Evolutionary conservation across 371 early-diverging fungal species (phyloP).

Genomic region (Batrachochytrium dendrobatidis): DNA sequence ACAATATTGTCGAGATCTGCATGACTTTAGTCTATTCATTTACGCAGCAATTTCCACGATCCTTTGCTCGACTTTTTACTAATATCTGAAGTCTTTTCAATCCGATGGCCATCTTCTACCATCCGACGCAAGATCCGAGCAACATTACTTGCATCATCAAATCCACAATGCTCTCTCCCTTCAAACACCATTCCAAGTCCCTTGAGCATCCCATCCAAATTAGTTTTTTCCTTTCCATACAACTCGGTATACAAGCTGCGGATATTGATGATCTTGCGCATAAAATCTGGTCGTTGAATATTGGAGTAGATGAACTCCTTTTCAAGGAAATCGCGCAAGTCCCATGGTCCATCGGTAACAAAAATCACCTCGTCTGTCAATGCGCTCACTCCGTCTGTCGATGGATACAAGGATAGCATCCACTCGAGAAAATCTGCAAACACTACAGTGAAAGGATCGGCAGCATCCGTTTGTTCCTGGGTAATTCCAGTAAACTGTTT

Average conservation of each 20-base stretch:
- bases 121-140: conserved; percentile 31
- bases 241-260: conserved; percentile 27
- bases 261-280: conserved; percentile 26
- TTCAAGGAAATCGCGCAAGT: conserved; percentile 69
- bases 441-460: conserved; percentile 56
- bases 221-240: conserved; percentile 41
- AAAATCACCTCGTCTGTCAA: conserved; percentile 19
- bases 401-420: conserved; percentile 12
- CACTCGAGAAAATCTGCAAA: conserved; percentile 37
- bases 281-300: conserved; percentile 37
- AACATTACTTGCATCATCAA: conserved; percentile 65
- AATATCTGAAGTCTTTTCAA: background rate
- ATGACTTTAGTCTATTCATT: too few relatives aligned
- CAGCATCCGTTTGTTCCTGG: conserved; percentile 49
- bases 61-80: background rate
- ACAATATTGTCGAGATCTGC: too few relatives aligned
- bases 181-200: conserved; percentile 51
- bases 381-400: conserved; percentile 13
- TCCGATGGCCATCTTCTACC: conserved; percentile 28
- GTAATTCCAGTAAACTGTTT: conserved; percentile 62
- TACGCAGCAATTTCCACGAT: background rate
- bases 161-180: conserved; percentile 70
- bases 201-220: conserved; percentile 57
- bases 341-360: conserved; percentile 69
- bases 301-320: conserved; percentile 45